Conservation (phyloP, 2,329 filamentous ascomycete genomes). For the Sporothrix schenckii region DNA sequence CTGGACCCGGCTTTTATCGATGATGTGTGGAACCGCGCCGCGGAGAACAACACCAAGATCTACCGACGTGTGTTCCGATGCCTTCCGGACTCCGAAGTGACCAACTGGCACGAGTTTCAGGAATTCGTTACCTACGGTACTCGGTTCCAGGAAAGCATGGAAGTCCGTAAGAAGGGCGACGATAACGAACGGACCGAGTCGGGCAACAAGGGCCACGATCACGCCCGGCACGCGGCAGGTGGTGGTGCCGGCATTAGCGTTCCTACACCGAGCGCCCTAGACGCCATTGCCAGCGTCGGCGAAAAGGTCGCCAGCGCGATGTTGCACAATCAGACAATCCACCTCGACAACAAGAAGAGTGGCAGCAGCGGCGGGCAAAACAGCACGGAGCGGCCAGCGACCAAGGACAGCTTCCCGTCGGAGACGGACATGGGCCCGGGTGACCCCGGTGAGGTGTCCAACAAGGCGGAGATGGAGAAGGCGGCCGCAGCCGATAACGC, state of each 20-base stretch:
- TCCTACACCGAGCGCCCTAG: slow-evolving; percentile 46
- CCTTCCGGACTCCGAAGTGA: slow-evolving; percentile 94
- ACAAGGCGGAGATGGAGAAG: slow-evolving; percentile 40
- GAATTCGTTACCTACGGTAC: slow-evolving; percentile 77
- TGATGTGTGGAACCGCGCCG: slow-evolving; percentile 83
- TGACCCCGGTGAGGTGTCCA: slow-evolving; percentile 33
- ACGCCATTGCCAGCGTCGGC: slow-evolving; percentile 43
- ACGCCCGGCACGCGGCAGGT: slow-evolving; percentile 36
- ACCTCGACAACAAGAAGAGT: slow-evolving; percentile 29
- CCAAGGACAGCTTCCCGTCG: slow-evolving; percentile 38
- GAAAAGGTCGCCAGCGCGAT: slow-evolving; percentile 44
- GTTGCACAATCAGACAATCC: slow-evolving; percentile 32
- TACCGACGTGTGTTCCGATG: slow-evolving; percentile 93
- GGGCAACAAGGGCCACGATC: slow-evolving; percentile 25
- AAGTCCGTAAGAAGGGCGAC: slow-evolving; percentile 56
- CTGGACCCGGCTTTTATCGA: slow-evolving; percentile 80
- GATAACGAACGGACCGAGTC: slow-evolving; percentile 48
- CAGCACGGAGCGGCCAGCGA: slow-evolving; percentile 19
- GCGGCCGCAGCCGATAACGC: slow-evolving; percentile 40
- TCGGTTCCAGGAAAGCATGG: slow-evolving; percentile 71
- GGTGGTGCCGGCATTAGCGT: slow-evolving; percentile 49
- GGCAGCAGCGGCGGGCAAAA: slow-evolving; percentile 10
- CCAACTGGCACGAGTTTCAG: slow-evolving; percentile 90
- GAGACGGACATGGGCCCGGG: slow-evolving; percentile 38
- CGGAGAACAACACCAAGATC: slow-evolving; percentile 92